Base-by-base conservation (phyloP, 2,329 filamentous ascomycete genomes). In the Incumbomyces lentus region DNA sequence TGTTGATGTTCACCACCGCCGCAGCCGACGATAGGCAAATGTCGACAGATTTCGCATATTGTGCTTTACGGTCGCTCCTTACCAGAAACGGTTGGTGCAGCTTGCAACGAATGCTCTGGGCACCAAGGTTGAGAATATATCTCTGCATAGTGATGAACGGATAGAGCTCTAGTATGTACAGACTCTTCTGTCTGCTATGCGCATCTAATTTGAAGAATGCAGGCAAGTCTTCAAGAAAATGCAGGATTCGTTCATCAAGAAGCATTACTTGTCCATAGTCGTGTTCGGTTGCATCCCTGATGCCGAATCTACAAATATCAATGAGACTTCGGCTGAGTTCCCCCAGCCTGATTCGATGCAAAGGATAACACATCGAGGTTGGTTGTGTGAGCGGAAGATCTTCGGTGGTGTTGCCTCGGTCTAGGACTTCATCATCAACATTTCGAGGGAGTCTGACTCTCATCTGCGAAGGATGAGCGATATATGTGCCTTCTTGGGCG, bases 291-390 rank as follows among this genome's bases (percentile, higher is more conserved):
- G 58, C 53, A 7, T 57, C 50, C 1, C 61, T 41, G 32, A 59
- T 51, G 12, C 59, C 55, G 8, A 60, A 46, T 4, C 60, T 58
- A 2, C 55, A 59, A 11, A 56, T 50, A 40, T 73, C 69, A 2
- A 67, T 58, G 2, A 71, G 61, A 6, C 61, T 57, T 2, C 69
- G 63, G 37, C 65, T 68, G 3, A 67, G 53, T 30, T 63, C 58
- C 12, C 63, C 64, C 8, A 72, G 53, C 22, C 61, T 63, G n/a
- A 70, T 58, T 0, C 70, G 63, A 30, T 66, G 59, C 4, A 71
- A 55, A 18, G 64, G 66, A 47, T 70, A 73, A 6, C 67, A 67
- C 65, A 70, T 71, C 11, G 58, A 55, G 0, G 69, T 72, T 7
- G 68, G 67, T 12, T 63, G 58, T 2, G 59, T 58, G 0, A 61